Conservation (phyloP, 2,329 filamentous ascomycete genomes). For the Eutypa lata region DNA sequence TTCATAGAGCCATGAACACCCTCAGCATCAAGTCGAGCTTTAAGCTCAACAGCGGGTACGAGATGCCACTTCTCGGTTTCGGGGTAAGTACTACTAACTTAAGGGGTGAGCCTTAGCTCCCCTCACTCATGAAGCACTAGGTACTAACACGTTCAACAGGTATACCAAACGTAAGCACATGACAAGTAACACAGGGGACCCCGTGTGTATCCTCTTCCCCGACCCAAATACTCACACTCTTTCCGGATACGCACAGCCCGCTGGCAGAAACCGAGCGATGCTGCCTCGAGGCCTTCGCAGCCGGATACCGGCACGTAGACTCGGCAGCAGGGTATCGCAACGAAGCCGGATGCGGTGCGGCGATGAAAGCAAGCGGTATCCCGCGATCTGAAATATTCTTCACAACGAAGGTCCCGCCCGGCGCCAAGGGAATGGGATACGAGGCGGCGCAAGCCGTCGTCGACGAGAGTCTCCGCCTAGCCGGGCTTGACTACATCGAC, state of each 20-base stretch:
- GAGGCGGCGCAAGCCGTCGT: slow-evolving; percentile 62
- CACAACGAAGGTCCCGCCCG: slow-evolving; percentile 52
- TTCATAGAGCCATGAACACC: slow-evolving; percentile 40
- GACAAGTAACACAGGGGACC: neutral
- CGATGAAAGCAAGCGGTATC: slow-evolving; percentile 39
- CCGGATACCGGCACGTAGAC: slow-evolving; percentile 56
- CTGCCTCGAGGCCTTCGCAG: slow-evolving; percentile 43
- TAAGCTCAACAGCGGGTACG: slow-evolving; percentile 54
- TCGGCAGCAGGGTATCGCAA: slow-evolving; percentile 51
- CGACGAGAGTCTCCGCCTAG: slow-evolving; percentile 58
- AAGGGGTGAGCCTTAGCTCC: neutral
- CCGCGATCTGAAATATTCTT: slow-evolving; percentile 51
- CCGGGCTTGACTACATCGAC: slow-evolving; percentile 65
- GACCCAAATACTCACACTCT: no score
- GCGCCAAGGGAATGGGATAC: slow-evolving; percentile 45
- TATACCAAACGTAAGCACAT: slow-evolving; percentile 49
- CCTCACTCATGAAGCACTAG: no score
- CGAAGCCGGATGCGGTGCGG: slow-evolving; percentile 45
- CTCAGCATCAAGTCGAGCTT: slow-evolving; percentile 44
- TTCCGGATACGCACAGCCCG: slow-evolving; percentile 18
- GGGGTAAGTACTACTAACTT: slow-evolving; percentile 42
- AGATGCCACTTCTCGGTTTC: slow-evolving; percentile 51
- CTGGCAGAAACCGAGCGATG: slow-evolving; percentile 34
- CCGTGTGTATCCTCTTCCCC: no score
- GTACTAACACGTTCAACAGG: slow-evolving; percentile 29